phyloP scores from a whole-genome alignment of 257 asterid species.

The Gentiana dahurica region DNA sequence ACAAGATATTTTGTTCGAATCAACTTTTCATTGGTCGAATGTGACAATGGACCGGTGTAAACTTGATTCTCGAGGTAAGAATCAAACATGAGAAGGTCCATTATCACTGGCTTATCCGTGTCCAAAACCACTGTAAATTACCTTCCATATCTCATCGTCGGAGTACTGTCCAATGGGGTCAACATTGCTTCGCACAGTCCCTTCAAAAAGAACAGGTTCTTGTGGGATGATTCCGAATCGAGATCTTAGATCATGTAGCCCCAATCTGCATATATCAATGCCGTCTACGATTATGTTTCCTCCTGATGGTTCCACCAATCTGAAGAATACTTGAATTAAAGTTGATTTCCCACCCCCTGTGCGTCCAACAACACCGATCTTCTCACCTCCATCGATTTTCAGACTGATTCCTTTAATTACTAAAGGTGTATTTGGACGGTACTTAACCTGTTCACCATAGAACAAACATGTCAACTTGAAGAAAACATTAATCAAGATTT shows the following conservation, averaged over 20 bases:
- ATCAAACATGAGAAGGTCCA: too few species aligned
- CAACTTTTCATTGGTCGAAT: too few species aligned
- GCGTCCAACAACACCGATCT: constrained; percentile 94
- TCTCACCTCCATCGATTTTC: constrained; percentile 77
- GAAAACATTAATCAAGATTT: too few species aligned
- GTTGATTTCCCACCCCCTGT: constrained; percentile 99
- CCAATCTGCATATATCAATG: constrained; percentile 57
- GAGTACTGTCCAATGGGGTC: constrained; percentile 78
- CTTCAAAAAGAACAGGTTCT: constrained; percentile 95
- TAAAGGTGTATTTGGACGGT: constrained; percentile 82
- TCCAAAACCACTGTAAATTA: constrained; percentile 8
- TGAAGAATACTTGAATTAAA: constrained; percentile 76
- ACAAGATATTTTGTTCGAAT: too few species aligned
- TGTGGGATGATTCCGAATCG: constrained; percentile 98
- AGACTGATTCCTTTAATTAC: constrained; percentile 74
- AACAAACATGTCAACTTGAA: background rate
- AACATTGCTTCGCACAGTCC: constrained; percentile 90
- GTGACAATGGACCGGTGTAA: too few species aligned
- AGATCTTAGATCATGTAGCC: constrained; percentile 93
- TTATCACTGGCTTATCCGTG: too few species aligned
- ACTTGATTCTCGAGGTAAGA: too few species aligned
- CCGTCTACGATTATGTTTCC: constrained; percentile 69
- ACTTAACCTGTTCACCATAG: constrained; percentile 51
- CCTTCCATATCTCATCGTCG: constrained; percentile 97
- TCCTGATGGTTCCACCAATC: constrained; percentile 91